Evolutionary conservation across 176 grass and related monocot genomes (phyloP).

Genomic region (Typha latifolia): DNA sequence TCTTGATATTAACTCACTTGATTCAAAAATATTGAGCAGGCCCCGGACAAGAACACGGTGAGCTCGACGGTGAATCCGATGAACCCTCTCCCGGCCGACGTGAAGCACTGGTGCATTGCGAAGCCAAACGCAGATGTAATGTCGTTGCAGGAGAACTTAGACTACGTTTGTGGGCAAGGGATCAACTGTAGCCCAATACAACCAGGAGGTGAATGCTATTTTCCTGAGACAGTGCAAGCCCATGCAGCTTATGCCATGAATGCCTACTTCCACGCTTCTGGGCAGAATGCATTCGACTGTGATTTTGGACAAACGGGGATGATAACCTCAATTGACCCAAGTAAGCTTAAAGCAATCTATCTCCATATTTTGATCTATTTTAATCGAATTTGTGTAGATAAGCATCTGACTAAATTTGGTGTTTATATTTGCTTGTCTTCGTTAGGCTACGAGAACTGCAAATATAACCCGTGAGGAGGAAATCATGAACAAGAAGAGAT

Average conservation of each 20-base stretch:
- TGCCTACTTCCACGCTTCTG: conserved; percentile 50
- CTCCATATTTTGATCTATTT: no score
- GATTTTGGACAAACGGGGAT: conserved; percentile 54
- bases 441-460: conserved; percentile 51
- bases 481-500: not conserved
- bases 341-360: conserved; percentile 25
- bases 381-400: no score
- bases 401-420: not conserved
- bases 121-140: conserved; percentile 39
- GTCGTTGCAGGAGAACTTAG: conserved; percentile 69
- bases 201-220: conserved; percentile 44
- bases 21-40: not conserved
- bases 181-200: conserved; percentile 53
- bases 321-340: conserved; percentile 46
- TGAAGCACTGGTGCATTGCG: conserved; percentile 60
- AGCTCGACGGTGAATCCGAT: not conserved
- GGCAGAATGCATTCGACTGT: conserved; percentile 47
- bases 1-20: not conserved
- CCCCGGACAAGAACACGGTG: not conserved
- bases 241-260: conserved; percentile 86
- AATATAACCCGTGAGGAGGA: conserved; percentile 17
- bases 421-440: not conserved
- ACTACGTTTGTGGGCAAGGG: conserved; percentile 51
- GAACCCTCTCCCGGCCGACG: not conserved
- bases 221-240: conserved; percentile 44